Conservation (phyloP, 148 eudicot species). For the Fallopia convolvulus region DNA sequence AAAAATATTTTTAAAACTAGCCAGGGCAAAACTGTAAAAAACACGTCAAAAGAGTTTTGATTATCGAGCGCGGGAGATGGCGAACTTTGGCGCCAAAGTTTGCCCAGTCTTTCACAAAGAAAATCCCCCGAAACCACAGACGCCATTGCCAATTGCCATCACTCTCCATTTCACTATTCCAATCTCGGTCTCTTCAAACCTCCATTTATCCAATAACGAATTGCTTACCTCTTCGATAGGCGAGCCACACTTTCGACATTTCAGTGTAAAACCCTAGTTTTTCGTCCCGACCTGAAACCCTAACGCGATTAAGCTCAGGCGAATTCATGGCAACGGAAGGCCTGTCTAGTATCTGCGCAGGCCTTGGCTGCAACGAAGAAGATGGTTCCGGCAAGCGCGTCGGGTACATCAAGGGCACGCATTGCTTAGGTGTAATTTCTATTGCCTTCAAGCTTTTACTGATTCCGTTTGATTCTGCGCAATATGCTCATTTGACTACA, state of each 20-base stretch:
- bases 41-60: background rate
- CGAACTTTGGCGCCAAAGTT: constrained; percentile 8
- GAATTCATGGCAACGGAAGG: constrained; percentile 53
- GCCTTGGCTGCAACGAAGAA: constrained; percentile 62
- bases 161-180: background rate
- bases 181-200: background rate
- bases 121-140: background rate
- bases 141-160: background rate
- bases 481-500: background rate
- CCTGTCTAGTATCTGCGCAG: constrained; percentile 62
- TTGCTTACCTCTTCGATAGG: background rate
- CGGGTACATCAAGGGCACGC: constrained; percentile 46
- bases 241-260: background rate
- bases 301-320: constrained; percentile 1
- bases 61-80: constrained; percentile 3
- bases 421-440: constrained; percentile 48
- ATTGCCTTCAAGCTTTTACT: background rate
- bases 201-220: background rate
- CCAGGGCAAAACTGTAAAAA: background rate
- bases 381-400: constrained; percentile 37
- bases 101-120: background rate
- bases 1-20: too few relatives aligned
- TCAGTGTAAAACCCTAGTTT: background rate
- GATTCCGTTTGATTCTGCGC: background rate
- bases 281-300: constrained; percentile 16